phyloP scores from a whole-genome alignment of 1,284 basidiomycete genomes.

The Mycosarcoma mackinlayi region DNA sequence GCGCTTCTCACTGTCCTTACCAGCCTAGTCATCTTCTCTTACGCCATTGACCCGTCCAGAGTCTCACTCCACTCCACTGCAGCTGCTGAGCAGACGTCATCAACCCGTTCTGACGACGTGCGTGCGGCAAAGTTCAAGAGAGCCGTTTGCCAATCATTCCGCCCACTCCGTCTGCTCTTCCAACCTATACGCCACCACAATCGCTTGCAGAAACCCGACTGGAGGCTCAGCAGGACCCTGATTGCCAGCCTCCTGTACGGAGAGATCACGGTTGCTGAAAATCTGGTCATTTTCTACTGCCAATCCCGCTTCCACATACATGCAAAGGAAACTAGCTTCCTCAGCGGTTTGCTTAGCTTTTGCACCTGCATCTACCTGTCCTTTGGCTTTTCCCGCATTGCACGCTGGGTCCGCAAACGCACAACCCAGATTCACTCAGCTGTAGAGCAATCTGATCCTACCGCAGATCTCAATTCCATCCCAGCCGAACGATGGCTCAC shows the following conservation, averaged over 20 bases:
- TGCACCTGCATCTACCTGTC: slow-evolving; percentile 4
- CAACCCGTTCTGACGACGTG: too few species aligned
- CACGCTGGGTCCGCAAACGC: neutral
- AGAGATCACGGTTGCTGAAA: slow-evolving; percentile 2
- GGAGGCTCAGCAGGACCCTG: slow-evolving; percentile 3
- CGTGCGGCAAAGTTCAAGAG: too few species aligned
- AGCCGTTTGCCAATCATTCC: too few species aligned
- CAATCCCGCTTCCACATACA: slow-evolving; percentile 5
- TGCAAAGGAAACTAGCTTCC: neutral
- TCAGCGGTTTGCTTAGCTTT: neutral
- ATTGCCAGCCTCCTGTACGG: slow-evolving; percentile 3
- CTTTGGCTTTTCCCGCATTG: neutral
- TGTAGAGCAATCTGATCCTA: neutral
- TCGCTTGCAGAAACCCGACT: neutral
- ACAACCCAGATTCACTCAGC: neutral
- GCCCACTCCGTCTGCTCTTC: too few species aligned
- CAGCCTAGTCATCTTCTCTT: too few species aligned
- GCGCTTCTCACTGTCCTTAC: neutral
- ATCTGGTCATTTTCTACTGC: neutral
- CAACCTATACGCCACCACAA: too few species aligned
- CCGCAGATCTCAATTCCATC: neutral
- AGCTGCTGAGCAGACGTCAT: too few species aligned
- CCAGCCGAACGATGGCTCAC: slow-evolving; percentile 3
- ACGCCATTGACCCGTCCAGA: neutral
- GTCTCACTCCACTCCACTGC: neutral